Evolutionary conservation across 2,329 filamentous ascomycete species (phyloP), one percentile per base, ranked within the genome.

Genomic region (Xylaria polymorpha): DNA sequence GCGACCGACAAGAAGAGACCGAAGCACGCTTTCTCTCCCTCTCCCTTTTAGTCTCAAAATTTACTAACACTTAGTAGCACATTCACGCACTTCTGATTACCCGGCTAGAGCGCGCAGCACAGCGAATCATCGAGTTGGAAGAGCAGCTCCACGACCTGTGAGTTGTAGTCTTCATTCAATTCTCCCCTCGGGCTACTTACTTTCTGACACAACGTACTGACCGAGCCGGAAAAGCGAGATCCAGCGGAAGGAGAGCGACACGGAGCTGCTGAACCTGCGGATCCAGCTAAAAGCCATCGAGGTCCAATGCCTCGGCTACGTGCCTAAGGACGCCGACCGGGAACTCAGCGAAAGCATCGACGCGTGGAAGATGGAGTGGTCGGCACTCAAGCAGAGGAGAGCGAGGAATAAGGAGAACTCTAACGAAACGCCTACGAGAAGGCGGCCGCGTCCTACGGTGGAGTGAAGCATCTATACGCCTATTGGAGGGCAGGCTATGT

Each of bases 221-320:
- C 70, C 64, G n/a, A 51, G 2, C 15, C 37, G 51, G 12, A 51
- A 68, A 68, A 90, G 85, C 73, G 88, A 87, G 75, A 81, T 85
- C 44, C 86, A 90, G 72, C 82, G 87, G 29, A 81, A 85, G 58
- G 83, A 86, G 73, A 85, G 86, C 74, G 86, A 90, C 70, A 85
- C 87, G 48, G 88, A 91, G 75, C 83, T 91, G 35, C 83, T 86
- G 53, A 88, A 88, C 75, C 83, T 90, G 50, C 86, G 88, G 66
- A 87, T 92, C 69, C 86, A 87, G 75, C 83, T 90, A 70, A 87
- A 89, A 72, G 87, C 86, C 25, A 85, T 91, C 72, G 88, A 91
- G 80, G 85, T 89, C 20, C 86, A 88, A 72, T 85, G 85, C 75
- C 81, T 81, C 43, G 77, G 78, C 70, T 82, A 83, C 68, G 77